A percentile compares a stretch with the other conserved stretches of the same genome.
These are phyloP conservation scores for Forsythia suspensa DNA, from an alignment of 257 asterid genomes.

Conservation along the genomic window DNA sequence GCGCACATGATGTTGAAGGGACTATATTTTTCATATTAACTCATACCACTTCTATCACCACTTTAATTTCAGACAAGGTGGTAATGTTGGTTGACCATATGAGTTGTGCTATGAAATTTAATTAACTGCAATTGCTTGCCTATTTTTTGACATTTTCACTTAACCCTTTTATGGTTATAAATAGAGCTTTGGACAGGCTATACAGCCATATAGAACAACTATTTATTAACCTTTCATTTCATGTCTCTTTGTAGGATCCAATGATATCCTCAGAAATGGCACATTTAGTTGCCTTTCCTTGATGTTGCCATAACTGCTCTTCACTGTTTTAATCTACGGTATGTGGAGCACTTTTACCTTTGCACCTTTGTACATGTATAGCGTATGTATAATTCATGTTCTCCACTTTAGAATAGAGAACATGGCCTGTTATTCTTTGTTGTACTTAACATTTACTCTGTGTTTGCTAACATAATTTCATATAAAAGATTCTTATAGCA, in stretches of 20 bases:
- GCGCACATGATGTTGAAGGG: not conserved
- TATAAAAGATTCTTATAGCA: constrained; percentile 19
- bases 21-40: not conserved
- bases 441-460: constrained; percentile 23
- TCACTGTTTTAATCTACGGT: not conserved
- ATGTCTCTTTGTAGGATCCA: constrained; percentile 20
- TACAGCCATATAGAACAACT: constrained; percentile 16
- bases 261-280: constrained; percentile 30
- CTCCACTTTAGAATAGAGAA: constrained; percentile 30
- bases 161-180: not conserved
- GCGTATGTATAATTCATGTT: constrained; percentile 24
- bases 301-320: constrained; percentile 36
- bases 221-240: constrained; percentile 14
- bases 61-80: not conserved
- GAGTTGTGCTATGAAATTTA: not conserved
- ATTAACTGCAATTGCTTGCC: not conserved
- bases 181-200: not conserved
- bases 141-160: not conserved
- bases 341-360: not conserved
- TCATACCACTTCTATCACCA: not conserved
- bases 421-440: constrained; percentile 26
- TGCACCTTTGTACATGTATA: not conserved
- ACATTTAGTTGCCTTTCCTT: constrained; percentile 27
- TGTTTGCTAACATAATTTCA: constrained; percentile 10
- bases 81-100: not conserved